phyloP scores from a whole-genome alignment of 257 asterid species.

The Ilex asprella region DNA sequence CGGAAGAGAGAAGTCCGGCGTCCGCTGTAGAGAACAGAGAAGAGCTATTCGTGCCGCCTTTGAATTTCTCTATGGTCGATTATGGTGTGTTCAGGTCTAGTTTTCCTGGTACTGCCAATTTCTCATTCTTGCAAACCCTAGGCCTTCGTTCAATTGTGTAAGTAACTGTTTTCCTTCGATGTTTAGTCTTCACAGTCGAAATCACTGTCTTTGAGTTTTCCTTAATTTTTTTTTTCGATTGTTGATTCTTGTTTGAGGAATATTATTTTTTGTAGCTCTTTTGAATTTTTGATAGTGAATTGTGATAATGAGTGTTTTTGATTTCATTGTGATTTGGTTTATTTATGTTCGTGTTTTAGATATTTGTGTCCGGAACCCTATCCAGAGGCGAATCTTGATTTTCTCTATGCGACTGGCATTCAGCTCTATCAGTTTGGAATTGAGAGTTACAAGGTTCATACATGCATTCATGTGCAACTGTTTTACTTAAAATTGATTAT shows the following conservation, averaged over 20 bases:
- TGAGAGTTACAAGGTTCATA: constrained; percentile 78
- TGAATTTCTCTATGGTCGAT: constrained; percentile 89
- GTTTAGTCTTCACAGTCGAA: too few species aligned
- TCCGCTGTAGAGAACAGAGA: constrained; percentile 20
- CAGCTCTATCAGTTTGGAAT: constrained; percentile 73
- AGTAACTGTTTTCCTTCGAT: constrained; percentile 11
- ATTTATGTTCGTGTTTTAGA: constrained; percentile 24
- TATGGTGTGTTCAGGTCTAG: constrained; percentile 89
- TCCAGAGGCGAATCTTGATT: constrained; percentile 59
- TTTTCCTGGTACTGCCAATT: constrained; percentile 63
- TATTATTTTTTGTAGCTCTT: not conserved
- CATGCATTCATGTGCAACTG: too few species aligned
- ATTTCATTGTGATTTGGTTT: too few species aligned
- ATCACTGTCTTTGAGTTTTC: too few species aligned
- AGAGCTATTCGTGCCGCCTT: constrained; percentile 56
- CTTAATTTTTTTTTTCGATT: too few species aligned
- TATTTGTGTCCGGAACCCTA: constrained; percentile 90
- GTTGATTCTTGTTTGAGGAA: too few species aligned
- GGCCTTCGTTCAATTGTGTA: constrained; percentile 87
- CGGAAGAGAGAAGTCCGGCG: constrained; percentile 12
- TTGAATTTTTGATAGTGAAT: not conserved
- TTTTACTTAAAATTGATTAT: too few species aligned
- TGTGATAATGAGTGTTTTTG: constrained; percentile 4
- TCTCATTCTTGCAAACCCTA: constrained; percentile 74
- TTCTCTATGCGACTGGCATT: constrained; percentile 67